Conservation (phyloP, 2,329 filamentous ascomycete genomes). For the Neurospora sp. region DNA sequence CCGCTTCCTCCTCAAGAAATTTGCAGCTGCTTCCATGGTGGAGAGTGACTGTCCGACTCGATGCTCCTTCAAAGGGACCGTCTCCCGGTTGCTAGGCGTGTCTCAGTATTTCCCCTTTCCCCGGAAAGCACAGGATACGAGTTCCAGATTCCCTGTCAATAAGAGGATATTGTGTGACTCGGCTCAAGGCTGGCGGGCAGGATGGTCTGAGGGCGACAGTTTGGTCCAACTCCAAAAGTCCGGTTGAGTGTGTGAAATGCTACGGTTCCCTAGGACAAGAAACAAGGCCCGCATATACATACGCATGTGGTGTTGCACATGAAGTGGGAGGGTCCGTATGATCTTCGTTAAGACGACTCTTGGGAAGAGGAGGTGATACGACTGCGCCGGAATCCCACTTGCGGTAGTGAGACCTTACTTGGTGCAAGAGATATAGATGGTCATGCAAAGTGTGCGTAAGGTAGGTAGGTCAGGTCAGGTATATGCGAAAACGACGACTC, state of each 20-base stretch:
- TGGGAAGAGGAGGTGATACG: neutral
- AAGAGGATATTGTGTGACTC: neutral
- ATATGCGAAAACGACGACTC: neutral
- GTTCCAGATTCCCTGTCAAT: conserved; percentile 1
- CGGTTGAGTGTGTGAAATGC: neutral
- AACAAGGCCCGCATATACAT: conserved; percentile 14
- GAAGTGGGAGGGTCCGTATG: conserved; percentile 10
- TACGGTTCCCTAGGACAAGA: conserved; percentile 4
- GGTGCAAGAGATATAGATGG: neutral
- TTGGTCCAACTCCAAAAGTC: neutral
- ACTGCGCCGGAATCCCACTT: neutral
- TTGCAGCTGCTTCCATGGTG: conserved; percentile 17
- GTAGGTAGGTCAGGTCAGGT: neutral
- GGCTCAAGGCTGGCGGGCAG: neutral
- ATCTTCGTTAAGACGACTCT: neutral
- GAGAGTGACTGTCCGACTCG: conserved; percentile 7
- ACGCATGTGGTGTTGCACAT: conserved; percentile 18
- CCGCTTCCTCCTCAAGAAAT: neutral
- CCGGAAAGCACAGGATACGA: conserved; percentile 7
- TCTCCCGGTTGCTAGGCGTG: conserved; percentile 13
- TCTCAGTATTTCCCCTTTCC: conserved; percentile 1
- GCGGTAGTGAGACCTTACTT: neutral
- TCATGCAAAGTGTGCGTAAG: neutral
- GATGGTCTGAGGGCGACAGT: neutral
- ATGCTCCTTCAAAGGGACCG: neutral